Base-by-base conservation (phyloP, 2,329 filamentous ascomycete species). In the Ophiocordyceps robertsii region DNA sequence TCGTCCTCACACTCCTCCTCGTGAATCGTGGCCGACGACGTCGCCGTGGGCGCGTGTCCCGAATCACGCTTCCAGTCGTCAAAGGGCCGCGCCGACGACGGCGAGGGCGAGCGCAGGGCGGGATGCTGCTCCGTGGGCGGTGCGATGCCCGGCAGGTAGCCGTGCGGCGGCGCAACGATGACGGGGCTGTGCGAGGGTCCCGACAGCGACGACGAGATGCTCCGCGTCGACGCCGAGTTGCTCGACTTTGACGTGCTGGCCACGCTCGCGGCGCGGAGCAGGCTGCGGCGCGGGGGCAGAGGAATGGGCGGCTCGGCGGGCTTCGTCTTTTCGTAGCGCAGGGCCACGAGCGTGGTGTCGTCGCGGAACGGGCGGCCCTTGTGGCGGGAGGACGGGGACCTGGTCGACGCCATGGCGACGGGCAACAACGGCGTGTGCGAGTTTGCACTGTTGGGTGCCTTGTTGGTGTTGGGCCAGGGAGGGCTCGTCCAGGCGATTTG, bases 311-410 rank as follows among this genome's bases (percentile, higher is more conserved):
- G 72, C 56, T 73, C 69, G 39, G 72, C 72, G 51, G 72, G 68
- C 40, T 69, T 61, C 31, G 73, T 75, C 57, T 79, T 69, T 54
- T 81, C 77, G 61, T 81, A 80, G 44, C 73, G 71, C 43, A 80
- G 53, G 39, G 68, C 69, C 45, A 79, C 65, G 50, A 79, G 56
- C 49, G 58, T 61, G 36, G 64, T 59, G 50, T 74, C 72, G 52
- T 71, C 68, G 46, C 67, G 63, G 52, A 73, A 59, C 30, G 66
- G 56, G 47, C 60, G 59, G 48, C 56, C 59, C 52, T 56, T 67
- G 49, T 63, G 58, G 49, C 69, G 66, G 53, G 65, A 56, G 49
- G 63, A 70, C 44, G 61, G 53, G 48, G 65, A 61, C 48, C 60
- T 66, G 39, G 61, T 57, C 43, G 64, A 64, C 50, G 63, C 58